phyloP scores from a whole-genome alignment of 148 eudicot genomes.

The Rhododendron kiyosumense region DNA sequence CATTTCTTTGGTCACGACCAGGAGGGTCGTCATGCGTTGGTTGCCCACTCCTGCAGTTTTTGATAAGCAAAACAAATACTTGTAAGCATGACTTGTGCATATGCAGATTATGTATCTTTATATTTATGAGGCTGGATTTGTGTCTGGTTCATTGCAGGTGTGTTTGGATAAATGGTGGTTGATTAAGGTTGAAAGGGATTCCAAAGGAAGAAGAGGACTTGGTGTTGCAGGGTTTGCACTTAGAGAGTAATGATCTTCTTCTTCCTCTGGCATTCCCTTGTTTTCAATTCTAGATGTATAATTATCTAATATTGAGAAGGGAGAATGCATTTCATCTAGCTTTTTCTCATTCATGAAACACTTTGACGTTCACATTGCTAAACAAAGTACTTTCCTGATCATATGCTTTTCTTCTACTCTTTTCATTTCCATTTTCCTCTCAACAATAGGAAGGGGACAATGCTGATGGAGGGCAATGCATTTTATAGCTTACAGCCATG shows the following conservation, averaged over 20 bases:
- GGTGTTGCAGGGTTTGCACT: slow-evolving; percentile 32
- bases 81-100: neutral
- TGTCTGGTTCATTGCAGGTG: slow-evolving; percentile 20
- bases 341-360: neutral
- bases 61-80: neutral
- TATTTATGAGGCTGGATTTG: neutral
- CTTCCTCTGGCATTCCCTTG: neutral
- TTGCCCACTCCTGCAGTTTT: neutral
- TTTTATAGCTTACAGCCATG: neutral
- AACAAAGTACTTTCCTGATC: neutral
- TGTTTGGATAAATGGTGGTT: slow-evolving; percentile 40
- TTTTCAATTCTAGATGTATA: neutral
- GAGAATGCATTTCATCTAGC: neutral
- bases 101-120: neutral
- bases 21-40: neutral
- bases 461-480: neutral
- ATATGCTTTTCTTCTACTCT: neutral
- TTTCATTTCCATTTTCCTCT: neutral
- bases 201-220: slow-evolving; percentile 14
- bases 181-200: slow-evolving; percentile 16
- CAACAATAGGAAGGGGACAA: neutral
- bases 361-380: neutral
- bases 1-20: neutral
- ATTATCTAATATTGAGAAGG: neutral
- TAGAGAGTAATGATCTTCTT: slow-evolving; percentile 19